Evolutionary conservation across 2,329 filamentous ascomycete genomes (phyloP), one percentile per base, ranked within the genome.

Genomic region (Aspergillus sp.): DNA sequence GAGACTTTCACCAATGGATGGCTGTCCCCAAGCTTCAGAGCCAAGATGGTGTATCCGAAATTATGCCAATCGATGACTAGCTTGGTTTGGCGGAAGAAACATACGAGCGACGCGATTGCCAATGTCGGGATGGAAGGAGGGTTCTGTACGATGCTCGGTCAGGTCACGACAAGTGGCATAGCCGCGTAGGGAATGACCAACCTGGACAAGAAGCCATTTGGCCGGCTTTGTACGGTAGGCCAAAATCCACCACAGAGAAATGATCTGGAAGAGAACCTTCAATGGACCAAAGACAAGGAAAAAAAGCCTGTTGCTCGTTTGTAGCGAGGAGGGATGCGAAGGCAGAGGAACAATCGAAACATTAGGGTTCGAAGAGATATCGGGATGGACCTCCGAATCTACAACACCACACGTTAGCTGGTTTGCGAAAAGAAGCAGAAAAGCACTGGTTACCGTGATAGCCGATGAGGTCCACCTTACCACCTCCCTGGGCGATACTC

Each of bases 31-130:
- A 90, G 80, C 64, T 88, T 89, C 53, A 90, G 77, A 2, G 85
- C 91, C 3, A 99, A 86, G 69, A 99, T 96, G 8, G 92, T 94
- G 83, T 94, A 97, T 68, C 94, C 95, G 77, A 97, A 98, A 78
- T 99, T 99, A 81, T 99, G 95, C 95, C 95, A 99, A 81, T 99
- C 95, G 59, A 98, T 91, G 63, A 98, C 84, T 4, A 99, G 84
- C 60, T 87, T 86, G 45, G 91, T 96, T 68, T 91, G 89, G 54
- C 95, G 89, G 54, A 96, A 76, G 68, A 88, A 85, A 70, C 91
- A 91, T 52, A 92, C 83, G 3, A 93, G 64, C 23, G 89, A 83
- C 17, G 92, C 90, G 43, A 97, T 82, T 55, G 89, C 86, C 23
- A 99, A 85, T 0, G 93, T 96, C 0, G 95, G 95, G 62, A 98